Evolutionary conservation across 176 grass and related monocot species (phyloP).

Genomic region (barley (Hordeum vulgare)): DNA sequence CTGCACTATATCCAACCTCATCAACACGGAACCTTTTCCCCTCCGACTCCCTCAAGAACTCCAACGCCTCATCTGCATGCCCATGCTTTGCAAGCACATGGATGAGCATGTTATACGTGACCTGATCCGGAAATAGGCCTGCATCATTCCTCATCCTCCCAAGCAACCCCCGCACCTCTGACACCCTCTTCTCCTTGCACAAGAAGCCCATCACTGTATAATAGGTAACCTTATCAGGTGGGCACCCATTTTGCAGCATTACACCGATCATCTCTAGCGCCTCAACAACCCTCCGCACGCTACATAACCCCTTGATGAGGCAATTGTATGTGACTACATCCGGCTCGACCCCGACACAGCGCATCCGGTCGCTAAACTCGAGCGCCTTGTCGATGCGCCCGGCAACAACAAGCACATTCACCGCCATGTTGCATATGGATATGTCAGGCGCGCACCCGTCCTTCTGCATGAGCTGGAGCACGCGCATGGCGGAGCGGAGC

Average conservation of each 20-base stretch:
- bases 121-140: constrained; percentile 68
- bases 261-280: constrained; percentile 48
- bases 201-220: constrained; percentile 87
- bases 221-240: constrained; percentile 81
- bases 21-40: constrained; percentile 67
- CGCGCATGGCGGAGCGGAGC: constrained; percentile 80
- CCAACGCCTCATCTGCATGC: constrained; percentile 73
- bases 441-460: constrained; percentile 62
- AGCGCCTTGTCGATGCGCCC: constrained; percentile 57
- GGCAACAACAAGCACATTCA: constrained; percentile 72
- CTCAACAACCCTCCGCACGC: constrained; percentile 38
- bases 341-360: constrained; percentile 40
- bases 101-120: constrained; percentile 78
- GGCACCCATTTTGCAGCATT: constrained; percentile 55
- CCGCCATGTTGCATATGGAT: constrained; percentile 58
- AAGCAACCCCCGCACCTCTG: constrained; percentile 55
- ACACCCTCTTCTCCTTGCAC: constrained; percentile 72
- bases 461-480: constrained; percentile 91
- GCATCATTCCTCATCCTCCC: constrained; percentile 55
- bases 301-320: constrained; percentile 79
- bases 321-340: constrained; percentile 69
- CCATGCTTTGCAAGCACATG: constrained; percentile 80
- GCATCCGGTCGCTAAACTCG: constrained; percentile 58
- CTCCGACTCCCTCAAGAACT: constrained; percentile 73
- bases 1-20: constrained; percentile 66